A percentile compares a stretch with the other conserved stretches of the same genome.
Evolutionary conservation across 805 yeast species (phyloP).

Genomic region (Saccharomycopsis synnaedendra): DNA sequence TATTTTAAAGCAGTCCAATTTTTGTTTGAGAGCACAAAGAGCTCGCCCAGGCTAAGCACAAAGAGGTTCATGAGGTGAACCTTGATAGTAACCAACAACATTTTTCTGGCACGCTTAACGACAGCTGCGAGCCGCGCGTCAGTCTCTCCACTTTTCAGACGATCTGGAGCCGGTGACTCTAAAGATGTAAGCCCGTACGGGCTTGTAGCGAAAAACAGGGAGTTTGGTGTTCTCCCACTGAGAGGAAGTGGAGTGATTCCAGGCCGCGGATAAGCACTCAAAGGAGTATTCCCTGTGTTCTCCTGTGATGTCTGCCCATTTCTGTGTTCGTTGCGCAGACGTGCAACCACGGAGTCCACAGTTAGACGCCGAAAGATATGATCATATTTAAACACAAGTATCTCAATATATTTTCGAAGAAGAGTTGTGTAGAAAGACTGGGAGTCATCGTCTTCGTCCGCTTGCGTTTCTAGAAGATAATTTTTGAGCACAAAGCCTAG

Average conservation of each 20-base stretch:
- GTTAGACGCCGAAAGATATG: slow-evolving; percentile 6
- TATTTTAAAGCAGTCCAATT: slow-evolving; percentile 11
- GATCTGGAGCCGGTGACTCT: slow-evolving; percentile 3
- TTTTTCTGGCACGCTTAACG: slow-evolving; percentile 2
- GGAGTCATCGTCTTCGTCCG: background rate
- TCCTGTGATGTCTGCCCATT: background rate
- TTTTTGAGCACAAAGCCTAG: slow-evolving; percentile 6
- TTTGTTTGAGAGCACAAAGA: slow-evolving; percentile 13
- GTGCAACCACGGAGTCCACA: background rate
- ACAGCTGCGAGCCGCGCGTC: background rate
- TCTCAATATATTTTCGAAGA: slow-evolving; percentile 6
- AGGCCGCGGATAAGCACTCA: background rate
- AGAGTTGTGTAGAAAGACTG: slow-evolving; percentile 9
- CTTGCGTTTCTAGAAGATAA: slow-evolving; percentile 5
- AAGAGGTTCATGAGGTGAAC: slow-evolving; percentile 13
- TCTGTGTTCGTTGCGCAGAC: too few relatives aligned
- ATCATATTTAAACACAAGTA: slow-evolving; percentile 10
- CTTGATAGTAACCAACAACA: slow-evolving; percentile 6
- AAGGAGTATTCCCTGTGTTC: background rate
- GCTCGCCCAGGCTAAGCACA: slow-evolving; percentile 13
- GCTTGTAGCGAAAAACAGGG: background rate
- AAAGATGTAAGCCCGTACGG: slow-evolving; percentile 13
- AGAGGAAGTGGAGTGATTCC: background rate
- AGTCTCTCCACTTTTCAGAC: background rate
- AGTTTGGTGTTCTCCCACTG: background rate